A percentile compares a stretch with the other conserved stretches of the same genome.
Evolutionary conservation across 2,329 filamentous ascomycete species (phyloP).

Genomic region (Triangularia verruculosa): DNA sequence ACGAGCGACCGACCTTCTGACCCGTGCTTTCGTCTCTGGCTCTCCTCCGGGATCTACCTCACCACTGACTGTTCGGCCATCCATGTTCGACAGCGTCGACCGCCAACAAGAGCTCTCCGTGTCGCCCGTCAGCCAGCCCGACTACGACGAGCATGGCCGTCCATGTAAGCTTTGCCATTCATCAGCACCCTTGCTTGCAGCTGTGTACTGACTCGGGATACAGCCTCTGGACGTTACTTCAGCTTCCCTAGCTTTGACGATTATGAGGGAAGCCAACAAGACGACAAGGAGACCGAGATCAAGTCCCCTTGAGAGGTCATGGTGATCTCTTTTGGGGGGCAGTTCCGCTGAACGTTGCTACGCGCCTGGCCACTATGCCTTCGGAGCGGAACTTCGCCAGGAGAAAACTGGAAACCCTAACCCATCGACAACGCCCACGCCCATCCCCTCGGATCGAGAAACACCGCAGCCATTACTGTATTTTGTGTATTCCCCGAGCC

Average conservation of each 20-base stretch:
- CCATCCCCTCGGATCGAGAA: conserved; percentile 10
- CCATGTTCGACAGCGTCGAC: conserved; percentile 35
- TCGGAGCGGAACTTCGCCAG: conserved; percentile 8
- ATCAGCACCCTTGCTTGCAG: neutral
- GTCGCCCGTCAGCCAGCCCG: conserved; percentile 31
- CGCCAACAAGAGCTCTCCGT: conserved; percentile 27
- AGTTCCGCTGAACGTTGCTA: conserved; percentile 2
- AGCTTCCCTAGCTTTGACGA: conserved; percentile 73
- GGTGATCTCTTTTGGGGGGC: neutral
- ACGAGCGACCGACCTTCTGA: conserved; percentile 54
- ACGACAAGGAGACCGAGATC: conserved; percentile 37
- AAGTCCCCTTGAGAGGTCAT: conserved; percentile 31
- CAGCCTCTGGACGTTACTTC: conserved; percentile 58
- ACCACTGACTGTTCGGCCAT: conserved; percentile 37
- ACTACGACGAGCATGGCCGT: conserved; percentile 30
- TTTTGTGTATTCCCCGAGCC: conserved; percentile 5
- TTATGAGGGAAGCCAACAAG: conserved; percentile 51
- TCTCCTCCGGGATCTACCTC: conserved; percentile 37
- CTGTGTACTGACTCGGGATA: conserved; percentile 20
- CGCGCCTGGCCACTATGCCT: conserved; percentile 2
- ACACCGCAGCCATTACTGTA: conserved; percentile 13
- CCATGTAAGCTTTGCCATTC: conserved; percentile 18
- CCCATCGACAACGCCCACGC: conserved; percentile 13
- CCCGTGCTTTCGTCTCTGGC: conserved; percentile 48
- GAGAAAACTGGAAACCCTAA: conserved; percentile 8